Evolutionary conservation across 2,329 filamentous ascomycete genomes (phyloP).

Genomic region (Phaeoacremonium minimum): DNA sequence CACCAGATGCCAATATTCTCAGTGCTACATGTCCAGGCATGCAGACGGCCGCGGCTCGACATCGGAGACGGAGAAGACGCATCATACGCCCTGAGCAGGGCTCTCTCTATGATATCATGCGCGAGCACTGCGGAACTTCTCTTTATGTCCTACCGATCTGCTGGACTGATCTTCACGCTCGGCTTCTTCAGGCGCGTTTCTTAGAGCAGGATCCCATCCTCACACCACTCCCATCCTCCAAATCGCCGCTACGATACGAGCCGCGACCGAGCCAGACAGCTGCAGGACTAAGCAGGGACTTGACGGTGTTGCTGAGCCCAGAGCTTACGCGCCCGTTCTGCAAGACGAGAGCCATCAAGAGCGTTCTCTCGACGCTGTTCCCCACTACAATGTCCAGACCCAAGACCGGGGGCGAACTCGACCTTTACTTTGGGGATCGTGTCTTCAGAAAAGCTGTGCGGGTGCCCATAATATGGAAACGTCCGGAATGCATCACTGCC

Average conservation of each 20-base stretch:
- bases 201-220: constrained; percentile 33
- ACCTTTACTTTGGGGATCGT: constrained; percentile 43
- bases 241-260: constrained; percentile 5
- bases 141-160: constrained; percentile 49
- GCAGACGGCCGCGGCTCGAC: too few relatives aligned
- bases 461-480: constrained; percentile 46
- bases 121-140: constrained; percentile 38
- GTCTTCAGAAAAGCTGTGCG: constrained; percentile 40
- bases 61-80: constrained; percentile 20
- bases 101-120: constrained; percentile 49
- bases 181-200: constrained; percentile 44
- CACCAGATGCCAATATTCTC: too few relatives aligned
- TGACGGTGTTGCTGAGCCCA: constrained; percentile 36
- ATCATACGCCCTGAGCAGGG: constrained; percentile 36
- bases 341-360: constrained; percentile 35
- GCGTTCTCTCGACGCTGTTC: constrained; percentile 39
- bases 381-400: constrained; percentile 22
- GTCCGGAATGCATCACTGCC: constrained; percentile 15
- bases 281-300: constrained; percentile 32
- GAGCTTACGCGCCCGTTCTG: constrained; percentile 24
- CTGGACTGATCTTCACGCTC: constrained; percentile 50
- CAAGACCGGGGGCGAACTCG: constrained; percentile 33
- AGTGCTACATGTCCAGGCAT: too few relatives aligned
- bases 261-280: constrained; percentile 33
- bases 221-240: constrained; percentile 30